Base-by-base conservation (phyloP, 768 basidiomycete species). In the Boletus reticulatus region DNA sequence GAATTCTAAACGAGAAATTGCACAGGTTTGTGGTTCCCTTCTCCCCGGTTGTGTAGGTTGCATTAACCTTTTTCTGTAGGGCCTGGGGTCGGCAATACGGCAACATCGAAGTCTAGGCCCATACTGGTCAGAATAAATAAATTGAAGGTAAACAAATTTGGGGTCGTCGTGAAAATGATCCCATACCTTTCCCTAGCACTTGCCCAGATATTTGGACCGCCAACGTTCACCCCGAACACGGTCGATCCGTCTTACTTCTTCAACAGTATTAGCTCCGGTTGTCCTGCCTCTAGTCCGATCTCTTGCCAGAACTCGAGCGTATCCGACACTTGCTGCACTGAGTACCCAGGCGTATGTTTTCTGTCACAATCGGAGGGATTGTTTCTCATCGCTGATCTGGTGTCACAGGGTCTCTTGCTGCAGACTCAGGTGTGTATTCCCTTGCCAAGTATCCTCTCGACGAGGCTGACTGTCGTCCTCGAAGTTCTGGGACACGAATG, bases 401-500 rank as follows among this genome's bases (percentile, higher is more conserved):
- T 34, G 7, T 44, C 46, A 13, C 56, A 88, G 85, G 87, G 86
- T 42, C 74, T 84, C 49, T 61, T 88, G 24, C 56, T 85, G 50
- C 85, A 86, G 57, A 79, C 80, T 0, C 82, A 82, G 71, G 78
- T 76, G 59, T 32, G 39, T 17, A 19, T 44, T n/a, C 36, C 13
- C 12, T 42, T 24, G 0, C 8, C 9, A 4, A 9, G 31, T 6
- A 39, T 39, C 9, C 1, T 32, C 16, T 8, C 3, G 5, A 38
- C n/a, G 34, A 10, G 4, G 6, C 52, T 64, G 50, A 67, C 22
- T 17, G 36, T 53, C 24, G 10, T 54, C 6, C n/a, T 19, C 24
- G 14, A 66, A 87, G 83, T 87, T 89, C 70, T 90, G 89, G 88
- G 87, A 90, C 57, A 85, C 83, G 2, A 66, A 82, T 43, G 83